These are phyloP conservation scores for Talaromyces islandicus DNA, from an alignment of 2,329 filamentous ascomycete species.

Conservation along the genomic window DNA sequence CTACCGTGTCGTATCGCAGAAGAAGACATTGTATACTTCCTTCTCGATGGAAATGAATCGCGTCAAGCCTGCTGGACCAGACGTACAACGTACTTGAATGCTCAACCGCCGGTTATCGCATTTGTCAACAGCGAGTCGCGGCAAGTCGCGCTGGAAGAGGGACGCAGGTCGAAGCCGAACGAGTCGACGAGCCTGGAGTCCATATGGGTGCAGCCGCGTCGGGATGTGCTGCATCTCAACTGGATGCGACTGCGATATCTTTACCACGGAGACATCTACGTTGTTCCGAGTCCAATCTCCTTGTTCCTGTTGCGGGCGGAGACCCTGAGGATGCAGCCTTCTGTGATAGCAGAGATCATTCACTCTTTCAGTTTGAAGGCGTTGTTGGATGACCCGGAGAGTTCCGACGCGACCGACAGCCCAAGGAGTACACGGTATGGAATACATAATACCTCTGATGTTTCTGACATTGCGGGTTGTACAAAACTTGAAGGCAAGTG, in stretches of 20 bases:
- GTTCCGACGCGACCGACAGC: neutral
- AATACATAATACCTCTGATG: neutral
- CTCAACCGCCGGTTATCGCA: neutral
- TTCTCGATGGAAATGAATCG: neutral
- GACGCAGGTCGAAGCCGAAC: neutral
- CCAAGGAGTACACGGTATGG: neutral
- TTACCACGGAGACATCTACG: no score
- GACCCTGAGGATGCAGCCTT: neutral
- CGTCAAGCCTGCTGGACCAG: neutral
- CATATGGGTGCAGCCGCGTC: neutral
- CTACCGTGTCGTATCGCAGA: conserved; percentile 8
- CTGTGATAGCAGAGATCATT: conserved; percentile 1
- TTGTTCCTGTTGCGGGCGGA: neutral
- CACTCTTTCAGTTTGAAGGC: neutral
- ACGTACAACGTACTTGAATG: neutral
- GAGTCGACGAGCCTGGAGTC: neutral
- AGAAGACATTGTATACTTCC: neutral
- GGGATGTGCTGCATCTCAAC: conserved; percentile 4
- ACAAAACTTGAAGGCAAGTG: neutral
- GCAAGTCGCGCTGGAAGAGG: neutral
- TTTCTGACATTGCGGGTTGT: neutral
- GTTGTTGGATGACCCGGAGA: neutral
- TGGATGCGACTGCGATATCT: neutral
- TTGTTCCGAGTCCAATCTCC: neutral
- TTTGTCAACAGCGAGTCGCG: neutral